phyloP scores from a whole-genome alignment of 2,329 filamentous ascomycete species.

The Geosmithia flava region DNA sequence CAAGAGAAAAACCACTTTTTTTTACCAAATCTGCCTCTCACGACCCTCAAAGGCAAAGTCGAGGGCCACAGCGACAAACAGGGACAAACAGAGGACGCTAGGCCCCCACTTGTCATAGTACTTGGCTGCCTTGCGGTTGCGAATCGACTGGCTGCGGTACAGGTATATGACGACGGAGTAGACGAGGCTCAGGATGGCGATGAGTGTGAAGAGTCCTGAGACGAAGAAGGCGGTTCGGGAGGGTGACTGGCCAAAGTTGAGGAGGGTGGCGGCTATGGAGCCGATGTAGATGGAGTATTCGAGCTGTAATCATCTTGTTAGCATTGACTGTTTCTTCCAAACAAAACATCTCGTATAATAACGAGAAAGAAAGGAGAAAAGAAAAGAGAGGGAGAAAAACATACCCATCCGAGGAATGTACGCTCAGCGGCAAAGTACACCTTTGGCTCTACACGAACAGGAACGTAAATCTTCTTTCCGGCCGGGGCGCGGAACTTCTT shows the following conservation, averaged over 20 bases:
- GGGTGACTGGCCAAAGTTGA: constrained; percentile 62
- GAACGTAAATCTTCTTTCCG: constrained; percentile 90
- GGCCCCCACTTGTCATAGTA: constrained; percentile 91
- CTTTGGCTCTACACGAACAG: constrained; percentile 91
- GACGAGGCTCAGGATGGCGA: constrained; percentile 65
- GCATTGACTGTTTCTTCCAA: neutral
- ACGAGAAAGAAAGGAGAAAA: neutral
- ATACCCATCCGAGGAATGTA: constrained; percentile 87
- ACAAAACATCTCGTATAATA: neutral
- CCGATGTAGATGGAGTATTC: constrained; percentile 94
- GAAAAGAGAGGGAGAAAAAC: constrained; percentile 16
- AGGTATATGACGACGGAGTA: constrained; percentile 80
- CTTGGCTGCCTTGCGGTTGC: constrained; percentile 68
- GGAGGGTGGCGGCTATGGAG: constrained; percentile 69
- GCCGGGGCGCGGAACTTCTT: constrained; percentile 60
- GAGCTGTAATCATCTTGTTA: constrained; percentile 46
- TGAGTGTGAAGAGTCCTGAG: constrained; percentile 66
- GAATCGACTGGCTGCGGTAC: constrained; percentile 77
- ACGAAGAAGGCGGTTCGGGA: constrained; percentile 50
- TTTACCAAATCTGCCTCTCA: constrained; percentile 41
- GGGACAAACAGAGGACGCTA: constrained; percentile 56
- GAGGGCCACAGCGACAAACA: constrained; percentile 62
- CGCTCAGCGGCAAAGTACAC: constrained; percentile 94
- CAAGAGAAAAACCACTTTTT: neutral
- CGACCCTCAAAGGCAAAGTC: constrained; percentile 74